A percentile compares a stretch with the other conserved stretches of the same genome.
These are phyloP conservation scores for Trichoderma orchidacearum DNA, from an alignment of 495 filamentous ascomycete genomes.

Conservation along the genomic window DNA sequence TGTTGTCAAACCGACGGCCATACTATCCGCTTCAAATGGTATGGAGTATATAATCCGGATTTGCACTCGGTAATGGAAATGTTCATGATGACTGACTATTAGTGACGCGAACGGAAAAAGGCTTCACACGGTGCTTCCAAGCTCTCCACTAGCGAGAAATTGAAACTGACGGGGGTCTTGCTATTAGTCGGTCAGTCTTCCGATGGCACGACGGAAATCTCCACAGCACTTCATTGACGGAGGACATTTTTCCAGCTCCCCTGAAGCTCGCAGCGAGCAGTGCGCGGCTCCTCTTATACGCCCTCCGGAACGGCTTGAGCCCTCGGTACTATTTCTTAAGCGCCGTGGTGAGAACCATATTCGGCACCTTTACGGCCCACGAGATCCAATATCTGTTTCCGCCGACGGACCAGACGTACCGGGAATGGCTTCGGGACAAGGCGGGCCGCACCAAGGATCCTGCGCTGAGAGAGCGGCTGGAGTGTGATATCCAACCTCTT, in stretches of 20 bases:
- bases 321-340: background rate
- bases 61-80: too few relatives aligned
- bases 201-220: too few relatives aligned
- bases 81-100: too few relatives aligned
- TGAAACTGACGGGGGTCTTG: background rate
- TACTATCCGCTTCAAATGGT: background rate
- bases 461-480: background rate
- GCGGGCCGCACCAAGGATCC: background rate
- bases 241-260: too few relatives aligned
- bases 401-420: background rate
- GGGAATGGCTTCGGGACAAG: background rate
- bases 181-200: background rate
- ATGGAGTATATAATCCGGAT: background rate
- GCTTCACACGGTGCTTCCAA: too few relatives aligned
- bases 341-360: background rate
- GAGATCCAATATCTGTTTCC: background rate
- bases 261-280: background rate
- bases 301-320: background rate
- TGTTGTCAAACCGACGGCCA: too few relatives aligned
- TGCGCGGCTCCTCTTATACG: background rate
- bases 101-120: too few relatives aligned
- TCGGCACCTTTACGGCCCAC: background rate
- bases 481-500: background rate
- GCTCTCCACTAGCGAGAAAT: background rate
- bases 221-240: too few relatives aligned